These are phyloP conservation scores for Crucihimalaya himalaica DNA, from an alignment of 345 rosid genomes.

Conservation along the genomic window DNA sequence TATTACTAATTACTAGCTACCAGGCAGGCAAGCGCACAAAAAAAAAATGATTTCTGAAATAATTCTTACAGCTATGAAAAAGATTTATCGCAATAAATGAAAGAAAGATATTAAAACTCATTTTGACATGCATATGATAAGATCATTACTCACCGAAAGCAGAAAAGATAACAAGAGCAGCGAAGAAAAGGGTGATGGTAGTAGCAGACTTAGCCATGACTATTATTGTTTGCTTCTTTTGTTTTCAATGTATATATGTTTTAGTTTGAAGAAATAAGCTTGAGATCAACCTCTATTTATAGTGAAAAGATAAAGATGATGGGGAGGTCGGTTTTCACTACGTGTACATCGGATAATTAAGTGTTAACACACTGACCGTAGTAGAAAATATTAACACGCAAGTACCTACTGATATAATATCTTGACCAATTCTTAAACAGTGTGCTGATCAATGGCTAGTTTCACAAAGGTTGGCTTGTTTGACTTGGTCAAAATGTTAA, in stretches of 20 bases:
- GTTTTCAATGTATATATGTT: no score
- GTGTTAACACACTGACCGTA: background rate
- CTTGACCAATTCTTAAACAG: constrained; percentile 15
- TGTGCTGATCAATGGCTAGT: constrained; percentile 6
- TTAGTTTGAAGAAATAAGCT: background rate
- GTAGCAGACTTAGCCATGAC: constrained; percentile 13
- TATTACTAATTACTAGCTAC: no score
- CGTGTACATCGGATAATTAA: background rate
- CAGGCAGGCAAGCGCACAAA: no score
- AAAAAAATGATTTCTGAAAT: no score
- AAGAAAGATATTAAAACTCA: no score
- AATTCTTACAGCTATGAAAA: no score
- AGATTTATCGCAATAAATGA: no score
- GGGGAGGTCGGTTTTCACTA: background rate
- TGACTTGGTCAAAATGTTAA: constrained; percentile 14
- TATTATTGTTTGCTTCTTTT: no score
- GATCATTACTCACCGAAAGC: constrained; percentile 28
- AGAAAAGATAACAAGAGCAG: constrained; percentile 32
- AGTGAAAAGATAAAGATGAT: background rate
- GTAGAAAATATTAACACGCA: background rate
- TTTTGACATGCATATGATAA: constrained; percentile 6
- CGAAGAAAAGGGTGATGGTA: background rate
- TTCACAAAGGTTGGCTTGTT: constrained; percentile 6
- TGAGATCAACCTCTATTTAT: background rate
- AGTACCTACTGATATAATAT: no score